Base-by-base conservation (phyloP, 73 alveolate genomes). In the Loxodes magnus region DNA sequence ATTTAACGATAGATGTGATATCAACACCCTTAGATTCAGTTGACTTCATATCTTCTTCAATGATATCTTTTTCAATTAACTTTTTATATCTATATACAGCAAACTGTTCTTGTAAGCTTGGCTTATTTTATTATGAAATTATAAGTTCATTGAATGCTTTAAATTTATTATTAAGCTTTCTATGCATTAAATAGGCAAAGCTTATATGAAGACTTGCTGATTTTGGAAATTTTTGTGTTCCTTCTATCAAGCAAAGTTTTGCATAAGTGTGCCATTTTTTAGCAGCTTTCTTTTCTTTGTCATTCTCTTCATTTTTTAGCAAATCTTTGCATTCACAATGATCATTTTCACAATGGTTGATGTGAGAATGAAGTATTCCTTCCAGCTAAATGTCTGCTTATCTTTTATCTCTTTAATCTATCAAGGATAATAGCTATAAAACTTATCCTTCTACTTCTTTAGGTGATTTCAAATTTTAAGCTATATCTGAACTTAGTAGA, bases 91-190 rank as follows among this genome's bases (percentile, higher is more conserved):
- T 28, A 35, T 62, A 62, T 26, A 62, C 52, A 3, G 66, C 28
- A 25, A 62, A 62, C 28, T 62, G 67, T 34, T 62, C 76, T 35
- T 62, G 10, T 19, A 62, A 30, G n/a, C 52, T 62, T 15, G 76
- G 76, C 26, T 62, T 62, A 15, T 48, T 31, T 35, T 62, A 64
- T 51, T 62, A 64, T 14, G 76, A 51, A 35, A 62, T 62, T 66
- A 62, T 62, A 17, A 62, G 55, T 51, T 62, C 76, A 41, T 51
- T 51, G 29, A 62, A 31, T n/a, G 76, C 68, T 51, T 62, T 62
- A 17, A 62, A 62, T 50, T 62, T 62, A 24, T 62, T 62, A 29
- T 62, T 34, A 4, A 62, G 31, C 28, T 62, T 62, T 55, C 55
- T 66, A 22, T 62, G 68, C 35, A 51, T 43, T 9, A 62, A 37